Conservation (phyloP, 2,329 filamentous ascomycete genomes). For the Penicillium sp. region DNA sequence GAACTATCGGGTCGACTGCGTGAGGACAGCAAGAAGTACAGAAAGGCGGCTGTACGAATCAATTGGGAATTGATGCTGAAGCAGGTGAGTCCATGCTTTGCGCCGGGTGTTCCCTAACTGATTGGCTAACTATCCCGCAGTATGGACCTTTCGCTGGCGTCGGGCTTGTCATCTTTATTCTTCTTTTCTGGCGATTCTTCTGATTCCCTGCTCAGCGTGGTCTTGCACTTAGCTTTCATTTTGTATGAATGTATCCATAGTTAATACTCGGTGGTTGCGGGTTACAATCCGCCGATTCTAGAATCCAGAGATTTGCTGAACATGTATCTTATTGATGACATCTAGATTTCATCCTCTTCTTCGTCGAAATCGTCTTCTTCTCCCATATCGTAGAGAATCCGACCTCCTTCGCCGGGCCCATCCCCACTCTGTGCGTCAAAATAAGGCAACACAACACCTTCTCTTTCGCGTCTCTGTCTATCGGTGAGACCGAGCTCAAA, state of each 20-base stretch:
- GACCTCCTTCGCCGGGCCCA: conserved; percentile 74
- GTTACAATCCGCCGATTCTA: conserved; percentile 26
- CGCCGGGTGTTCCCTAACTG: not conserved
- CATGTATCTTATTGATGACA: not conserved
- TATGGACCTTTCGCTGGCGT: conserved; percentile 87
- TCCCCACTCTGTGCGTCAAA: conserved; percentile 84
- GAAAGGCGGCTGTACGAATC: conserved; percentile 85
- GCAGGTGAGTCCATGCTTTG: conserved; percentile 54
- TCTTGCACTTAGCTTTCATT: conserved; percentile 12
- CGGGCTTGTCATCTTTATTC: conserved; percentile 75
- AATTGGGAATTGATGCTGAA: conserved; percentile 97
- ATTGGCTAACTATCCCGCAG: conserved; percentile 40
- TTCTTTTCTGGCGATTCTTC: conserved; percentile 93
- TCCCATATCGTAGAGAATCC: conserved; percentile 96
- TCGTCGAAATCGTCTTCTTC: conserved; percentile 96
- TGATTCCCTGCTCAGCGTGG: conserved; percentile 39
- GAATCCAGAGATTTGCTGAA: conserved; percentile 13
- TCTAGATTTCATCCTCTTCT: conserved; percentile 83
- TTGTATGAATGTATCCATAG: conserved; percentile 39
- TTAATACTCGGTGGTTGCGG: conserved; percentile 35
- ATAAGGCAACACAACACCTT: conserved; percentile 88
- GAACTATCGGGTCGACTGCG: conserved; percentile 82
- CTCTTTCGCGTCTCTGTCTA: conserved; percentile 79
- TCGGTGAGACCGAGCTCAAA: conserved; percentile 87
- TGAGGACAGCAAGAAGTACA: conserved; percentile 93